Percentiles rank a stretch among this genome's conserved stretches.
These are phyloP conservation scores for Phyllosticta ampelicida DNA, from an alignment of 2,329 filamentous ascomycete genomes.

Conservation along the genomic window DNA sequence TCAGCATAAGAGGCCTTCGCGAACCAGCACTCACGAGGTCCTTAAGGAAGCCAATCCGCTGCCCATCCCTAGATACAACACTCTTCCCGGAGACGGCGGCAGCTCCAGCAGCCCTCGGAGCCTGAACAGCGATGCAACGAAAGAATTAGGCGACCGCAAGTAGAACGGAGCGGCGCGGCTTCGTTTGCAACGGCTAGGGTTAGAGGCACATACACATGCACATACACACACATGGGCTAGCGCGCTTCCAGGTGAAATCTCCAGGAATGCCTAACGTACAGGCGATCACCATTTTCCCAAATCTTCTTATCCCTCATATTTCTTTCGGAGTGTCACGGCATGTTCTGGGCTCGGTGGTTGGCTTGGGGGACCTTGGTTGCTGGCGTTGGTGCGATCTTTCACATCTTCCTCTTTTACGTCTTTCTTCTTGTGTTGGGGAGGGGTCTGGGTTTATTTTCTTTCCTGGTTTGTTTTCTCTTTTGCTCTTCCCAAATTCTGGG, in stretches of 20 bases:
- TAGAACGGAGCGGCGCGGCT: background rate
- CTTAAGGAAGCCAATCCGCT: slow-evolving; percentile 29
- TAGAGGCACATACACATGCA: background rate
- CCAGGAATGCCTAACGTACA: background rate
- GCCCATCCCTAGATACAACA: slow-evolving; percentile 28
- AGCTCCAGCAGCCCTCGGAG: slow-evolving; percentile 15
- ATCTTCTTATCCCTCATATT: background rate
- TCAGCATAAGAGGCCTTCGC: background rate
- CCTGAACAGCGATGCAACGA: slow-evolving; percentile 7
- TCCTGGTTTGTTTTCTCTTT: too few species aligned
- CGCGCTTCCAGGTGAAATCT: background rate
- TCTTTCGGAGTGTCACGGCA: background rate
- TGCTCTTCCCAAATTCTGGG: too few species aligned
- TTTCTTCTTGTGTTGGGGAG: background rate
- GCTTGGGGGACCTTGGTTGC: background rate
- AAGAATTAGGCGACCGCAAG: background rate
- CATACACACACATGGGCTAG: background rate
- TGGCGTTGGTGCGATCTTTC: background rate
- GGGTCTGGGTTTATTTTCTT: too few species aligned
- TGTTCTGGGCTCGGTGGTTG: background rate
- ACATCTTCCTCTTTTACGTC: background rate
- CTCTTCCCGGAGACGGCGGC: slow-evolving; percentile 26
- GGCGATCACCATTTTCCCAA: background rate
- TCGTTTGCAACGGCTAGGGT: background rate
- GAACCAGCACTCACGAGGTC: slow-evolving; percentile 4